These are phyloP conservation scores for Ceratobasidium sp. DNA, from an alignment of 1,284 basidiomycete species.

Conservation along the genomic window DNA sequence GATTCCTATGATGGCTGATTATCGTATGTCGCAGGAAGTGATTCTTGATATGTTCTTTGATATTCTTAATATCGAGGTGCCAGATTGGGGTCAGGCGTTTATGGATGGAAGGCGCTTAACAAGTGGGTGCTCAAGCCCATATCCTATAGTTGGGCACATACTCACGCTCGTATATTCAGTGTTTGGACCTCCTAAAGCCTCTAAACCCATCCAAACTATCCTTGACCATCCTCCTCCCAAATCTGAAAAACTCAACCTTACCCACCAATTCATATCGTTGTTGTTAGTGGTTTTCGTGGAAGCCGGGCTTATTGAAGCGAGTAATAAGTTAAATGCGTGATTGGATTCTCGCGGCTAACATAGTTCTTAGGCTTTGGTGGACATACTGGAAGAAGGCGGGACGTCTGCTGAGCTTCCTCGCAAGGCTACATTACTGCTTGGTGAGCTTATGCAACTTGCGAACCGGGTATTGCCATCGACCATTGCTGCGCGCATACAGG, in stretches of 20 bases:
- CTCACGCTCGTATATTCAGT: slow-evolving; percentile 61
- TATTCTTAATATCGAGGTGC: slow-evolving; percentile 87
- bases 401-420: slow-evolving; percentile 71
- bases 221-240: slow-evolving; percentile 42
- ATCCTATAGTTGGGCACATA: neutral
- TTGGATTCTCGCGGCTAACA: neutral
- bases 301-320: slow-evolving; percentile 84
- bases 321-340: slow-evolving; percentile 43
- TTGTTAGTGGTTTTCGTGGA: slow-evolving; percentile 86
- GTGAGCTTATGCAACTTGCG: slow-evolving; percentile 86
- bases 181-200: slow-evolving; percentile 61
- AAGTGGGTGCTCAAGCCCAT: slow-evolving; percentile 61
- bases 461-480: slow-evolving; percentile 87
- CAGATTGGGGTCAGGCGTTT: slow-evolving; percentile 90
- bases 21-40: slow-evolving; percentile 68
- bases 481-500: slow-evolving; percentile 84
- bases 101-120: slow-evolving; percentile 86
- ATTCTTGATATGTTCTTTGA: slow-evolving; percentile 94
- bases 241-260: slow-evolving; percentile 74
- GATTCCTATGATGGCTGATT: slow-evolving; percentile 27
- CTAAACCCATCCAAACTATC: slow-evolving; percentile 44
- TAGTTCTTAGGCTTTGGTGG: slow-evolving; percentile 67
- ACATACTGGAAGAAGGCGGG: slow-evolving; percentile 75
- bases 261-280: slow-evolving; percentile 94
- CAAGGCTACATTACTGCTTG: slow-evolving; percentile 92